A percentile compares a stretch with the other conserved stretches of the same genome.
These are phyloP conservation scores for Medakamo hakoo DNA, from an alignment of 139 green algal genomes.

Conservation along the genomic window DNA sequence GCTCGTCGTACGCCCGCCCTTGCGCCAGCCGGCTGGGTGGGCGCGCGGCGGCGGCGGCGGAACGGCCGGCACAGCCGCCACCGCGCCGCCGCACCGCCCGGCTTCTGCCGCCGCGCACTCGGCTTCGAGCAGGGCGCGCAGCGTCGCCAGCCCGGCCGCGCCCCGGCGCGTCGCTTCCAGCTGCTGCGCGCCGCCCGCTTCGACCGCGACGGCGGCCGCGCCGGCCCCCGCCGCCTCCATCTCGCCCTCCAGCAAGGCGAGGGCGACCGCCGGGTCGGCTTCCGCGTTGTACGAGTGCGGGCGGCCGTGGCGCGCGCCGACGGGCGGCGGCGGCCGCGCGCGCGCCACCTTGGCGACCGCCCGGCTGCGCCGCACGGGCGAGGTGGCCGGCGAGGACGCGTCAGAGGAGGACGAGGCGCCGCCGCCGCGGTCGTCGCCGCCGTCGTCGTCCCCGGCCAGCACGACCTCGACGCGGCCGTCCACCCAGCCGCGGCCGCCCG, in stretches of 20 bases:
- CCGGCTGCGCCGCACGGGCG: not conserved
- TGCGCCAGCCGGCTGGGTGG: not conserved
- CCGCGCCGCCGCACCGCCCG: too few relatives aligned
- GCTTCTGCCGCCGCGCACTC: constrained; percentile 33
- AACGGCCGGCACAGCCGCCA: not conserved
- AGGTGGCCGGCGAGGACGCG: not conserved
- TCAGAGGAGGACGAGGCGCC: too few relatives aligned
- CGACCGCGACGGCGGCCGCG: not conserved
- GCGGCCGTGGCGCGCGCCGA: not conserved
- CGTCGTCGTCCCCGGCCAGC: too few relatives aligned
- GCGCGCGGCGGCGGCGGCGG: not conserved
- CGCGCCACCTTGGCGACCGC: constrained; percentile 1
- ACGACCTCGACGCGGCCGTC: constrained; percentile 1
- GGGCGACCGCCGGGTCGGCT: constrained; percentile 8
- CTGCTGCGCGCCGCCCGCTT: not conserved
- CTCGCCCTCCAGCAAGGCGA: constrained; percentile 32
- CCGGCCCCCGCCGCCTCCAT: not conserved
- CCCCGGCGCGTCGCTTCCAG: not conserved
- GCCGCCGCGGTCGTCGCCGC: not conserved
- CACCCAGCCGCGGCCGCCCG: not conserved
- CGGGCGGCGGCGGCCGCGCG: not conserved
- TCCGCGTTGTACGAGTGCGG: not conserved
- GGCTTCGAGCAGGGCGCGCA: constrained; percentile 31
- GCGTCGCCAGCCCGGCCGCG: constrained; percentile 9
- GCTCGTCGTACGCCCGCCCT: not conserved